These are phyloP conservation scores for Lachancea cidri DNA, from an alignment of 805 yeast genomes.

Conservation along the genomic window DNA sequence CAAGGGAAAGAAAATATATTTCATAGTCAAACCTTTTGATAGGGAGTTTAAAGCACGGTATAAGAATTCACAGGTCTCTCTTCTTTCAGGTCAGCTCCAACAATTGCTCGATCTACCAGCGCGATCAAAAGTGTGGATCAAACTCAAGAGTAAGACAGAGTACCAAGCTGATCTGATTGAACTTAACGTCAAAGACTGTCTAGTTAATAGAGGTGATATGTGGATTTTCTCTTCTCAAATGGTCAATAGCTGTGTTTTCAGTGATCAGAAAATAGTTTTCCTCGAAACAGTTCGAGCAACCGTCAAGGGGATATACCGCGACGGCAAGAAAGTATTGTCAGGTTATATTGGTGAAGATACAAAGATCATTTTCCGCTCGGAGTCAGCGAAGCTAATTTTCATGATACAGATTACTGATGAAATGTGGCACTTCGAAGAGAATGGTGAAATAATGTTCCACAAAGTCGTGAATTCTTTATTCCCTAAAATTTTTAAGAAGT, in stretches of 20 bases:
- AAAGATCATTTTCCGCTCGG: constrained; percentile 81
- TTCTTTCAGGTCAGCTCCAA: constrained; percentile 57
- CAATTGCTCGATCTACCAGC: constrained; percentile 58
- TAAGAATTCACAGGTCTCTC: constrained; percentile 43
- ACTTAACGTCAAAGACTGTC: constrained; percentile 70
- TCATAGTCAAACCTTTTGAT: constrained; percentile 38
- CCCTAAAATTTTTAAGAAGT: constrained; percentile 80
- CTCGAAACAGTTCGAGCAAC: constrained; percentile 57
- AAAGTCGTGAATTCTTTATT: constrained; percentile 87
- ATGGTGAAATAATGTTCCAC: constrained; percentile 91
- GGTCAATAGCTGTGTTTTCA: constrained; percentile 58
- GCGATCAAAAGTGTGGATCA: constrained; percentile 59
- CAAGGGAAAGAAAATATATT: constrained; percentile 37
- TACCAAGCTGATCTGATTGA: constrained; percentile 83
- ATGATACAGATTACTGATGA: constrained; percentile 87
- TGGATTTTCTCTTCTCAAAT: constrained; percentile 71
- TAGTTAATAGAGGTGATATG: constrained; percentile 86
- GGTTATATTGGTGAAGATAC: constrained; percentile 74
- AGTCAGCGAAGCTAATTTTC: constrained; percentile 77
- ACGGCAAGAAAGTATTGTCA: constrained; percentile 66
- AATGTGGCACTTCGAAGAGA: constrained; percentile 98
- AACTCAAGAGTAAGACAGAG: constrained; percentile 38
- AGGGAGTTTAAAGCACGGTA: constrained; percentile 26
- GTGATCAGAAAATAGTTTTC: constrained; percentile 59
- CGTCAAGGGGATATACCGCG: constrained; percentile 54